Evolutionary conservation across 2,329 filamentous ascomycete genomes (phyloP).

Genomic region (Septoria linicola): DNA sequence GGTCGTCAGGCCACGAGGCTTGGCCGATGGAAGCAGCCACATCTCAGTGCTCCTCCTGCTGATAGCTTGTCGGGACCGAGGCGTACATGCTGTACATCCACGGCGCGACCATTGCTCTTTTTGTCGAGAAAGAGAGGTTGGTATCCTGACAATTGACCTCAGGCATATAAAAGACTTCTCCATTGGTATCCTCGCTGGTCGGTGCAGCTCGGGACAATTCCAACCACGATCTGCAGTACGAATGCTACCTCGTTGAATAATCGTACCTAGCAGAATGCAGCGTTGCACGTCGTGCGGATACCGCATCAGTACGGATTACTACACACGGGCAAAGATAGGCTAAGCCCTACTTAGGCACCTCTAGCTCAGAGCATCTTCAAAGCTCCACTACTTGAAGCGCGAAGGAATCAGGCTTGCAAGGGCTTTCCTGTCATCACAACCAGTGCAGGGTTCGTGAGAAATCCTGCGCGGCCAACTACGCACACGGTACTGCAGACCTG

Average conservation of each 20-base stretch:
- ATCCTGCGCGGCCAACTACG: too few relatives aligned
- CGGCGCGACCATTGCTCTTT: too few relatives aligned
- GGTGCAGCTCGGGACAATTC: too few relatives aligned
- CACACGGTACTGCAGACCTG: background rate
- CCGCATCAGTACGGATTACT: constrained; percentile 11
- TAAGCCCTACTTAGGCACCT: constrained; percentile 13
- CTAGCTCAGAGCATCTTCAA: constrained; percentile 12
- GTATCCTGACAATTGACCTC: too few relatives aligned
- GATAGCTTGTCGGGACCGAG: constrained; percentile 2
- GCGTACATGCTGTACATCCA: background rate
- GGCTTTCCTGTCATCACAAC: constrained; percentile 3
- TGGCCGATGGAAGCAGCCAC: constrained; percentile 9
- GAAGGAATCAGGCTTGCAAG: constrained; percentile 3
- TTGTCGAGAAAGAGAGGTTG: too few relatives aligned
- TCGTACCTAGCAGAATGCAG: background rate
- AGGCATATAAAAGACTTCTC: too few relatives aligned
- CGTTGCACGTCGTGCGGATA: background rate
- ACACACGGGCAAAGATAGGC: constrained; percentile 9
- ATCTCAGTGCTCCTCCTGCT: background rate
- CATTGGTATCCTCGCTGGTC: too few relatives aligned
- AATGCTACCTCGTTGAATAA: background rate
- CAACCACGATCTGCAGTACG: too few relatives aligned
- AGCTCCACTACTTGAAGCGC: constrained; percentile 4
- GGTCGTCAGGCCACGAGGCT: constrained; percentile 5
- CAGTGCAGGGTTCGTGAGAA: background rate